Conservation (phyloP, 352 stramenopile species). For the Pythium guiyangense region DNA sequence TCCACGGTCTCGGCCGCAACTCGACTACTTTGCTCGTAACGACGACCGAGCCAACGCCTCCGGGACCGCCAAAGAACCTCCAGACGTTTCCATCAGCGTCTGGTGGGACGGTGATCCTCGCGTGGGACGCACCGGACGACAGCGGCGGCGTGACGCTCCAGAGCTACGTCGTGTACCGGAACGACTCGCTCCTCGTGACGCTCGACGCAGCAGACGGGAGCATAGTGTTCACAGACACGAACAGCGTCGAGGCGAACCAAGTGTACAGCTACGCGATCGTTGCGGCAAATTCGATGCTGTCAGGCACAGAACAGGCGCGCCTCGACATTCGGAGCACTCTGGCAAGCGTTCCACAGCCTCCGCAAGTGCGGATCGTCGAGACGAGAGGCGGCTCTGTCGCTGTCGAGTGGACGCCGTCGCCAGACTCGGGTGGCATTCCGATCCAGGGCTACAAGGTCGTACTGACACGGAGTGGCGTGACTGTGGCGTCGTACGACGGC, state of each 20-base stretch:
- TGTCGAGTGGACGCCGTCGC: conserved; percentile 16
- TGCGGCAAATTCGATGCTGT: conserved; percentile 21
- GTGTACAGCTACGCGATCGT: conserved; percentile 41
- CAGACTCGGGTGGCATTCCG: conserved; percentile 29
- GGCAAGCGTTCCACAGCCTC: conserved; percentile 15
- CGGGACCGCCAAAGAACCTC: conserved; percentile 26
- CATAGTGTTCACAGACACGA: conserved; percentile 24
- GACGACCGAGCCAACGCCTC: conserved; percentile 25
- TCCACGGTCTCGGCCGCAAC: conserved; percentile 27
- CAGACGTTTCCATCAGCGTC: conserved; percentile 24
- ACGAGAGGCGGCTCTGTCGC: conserved; percentile 24
- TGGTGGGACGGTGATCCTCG: conserved; percentile 31
- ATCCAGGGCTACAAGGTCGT: conserved; percentile 18
- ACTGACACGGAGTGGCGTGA: conserved; percentile 4
- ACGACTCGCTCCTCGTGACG: conserved; percentile 15
- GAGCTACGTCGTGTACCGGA: conserved; percentile 35
- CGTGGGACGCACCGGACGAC: conserved; percentile 37
- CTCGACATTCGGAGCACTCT: conserved; percentile 17
- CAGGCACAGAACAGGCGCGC: background rate
- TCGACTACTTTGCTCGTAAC: conserved; percentile 22
- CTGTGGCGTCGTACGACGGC: conserved; percentile 20
- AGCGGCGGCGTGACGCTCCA: conserved; percentile 28
- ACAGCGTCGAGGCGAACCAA: conserved; percentile 17
- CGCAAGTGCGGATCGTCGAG: conserved; percentile 13
- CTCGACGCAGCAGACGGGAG: conserved; percentile 2